Conservation (phyloP, 2,329 filamentous ascomycete species). For the Basipetospora sp. region DNA sequence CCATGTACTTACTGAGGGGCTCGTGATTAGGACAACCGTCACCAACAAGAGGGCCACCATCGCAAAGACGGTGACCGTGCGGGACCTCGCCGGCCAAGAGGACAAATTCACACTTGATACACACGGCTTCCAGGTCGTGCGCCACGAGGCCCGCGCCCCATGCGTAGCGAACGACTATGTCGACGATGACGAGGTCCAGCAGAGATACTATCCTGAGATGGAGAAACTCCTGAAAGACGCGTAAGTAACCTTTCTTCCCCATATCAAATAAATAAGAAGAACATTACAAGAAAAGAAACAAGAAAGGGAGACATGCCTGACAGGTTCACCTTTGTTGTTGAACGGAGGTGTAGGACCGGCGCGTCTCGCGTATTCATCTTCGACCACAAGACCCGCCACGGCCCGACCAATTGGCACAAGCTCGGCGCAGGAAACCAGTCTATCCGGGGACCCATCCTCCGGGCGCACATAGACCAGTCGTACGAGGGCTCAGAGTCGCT, state of each 20-base stretch:
- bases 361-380: conserved; percentile 50
- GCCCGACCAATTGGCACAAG: conserved; percentile 45
- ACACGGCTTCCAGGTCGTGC: conserved; percentile 26
- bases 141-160: conserved; percentile 13
- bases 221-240: conserved; percentile 47
- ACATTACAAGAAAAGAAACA: too few relatives aligned
- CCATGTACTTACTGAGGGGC: too few relatives aligned
- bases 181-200: conserved; percentile 45
- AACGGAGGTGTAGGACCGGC: conserved; percentile 38
- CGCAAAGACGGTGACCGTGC: conserved; percentile 9
- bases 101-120: conserved; percentile 24
- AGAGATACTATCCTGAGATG: conserved; percentile 58
- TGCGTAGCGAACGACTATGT: conserved; percentile 17
- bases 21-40: neutral
- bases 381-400: conserved; percentile 55
- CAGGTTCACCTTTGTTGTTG: too few relatives aligned
- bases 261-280: too few relatives aligned
- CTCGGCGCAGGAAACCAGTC: conserved; percentile 45
- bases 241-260: too few relatives aligned
- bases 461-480: conserved; percentile 39
- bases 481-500: conserved; percentile 19
- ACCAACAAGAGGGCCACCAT: conserved; percentile 3
- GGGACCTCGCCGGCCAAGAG: conserved; percentile 26
- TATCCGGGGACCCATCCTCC: conserved; percentile 30
- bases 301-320: too few relatives aligned